These are phyloP conservation scores for Eucalyptus grandis DNA, from an alignment of 345 rosid species.

Conservation along the genomic window DNA sequence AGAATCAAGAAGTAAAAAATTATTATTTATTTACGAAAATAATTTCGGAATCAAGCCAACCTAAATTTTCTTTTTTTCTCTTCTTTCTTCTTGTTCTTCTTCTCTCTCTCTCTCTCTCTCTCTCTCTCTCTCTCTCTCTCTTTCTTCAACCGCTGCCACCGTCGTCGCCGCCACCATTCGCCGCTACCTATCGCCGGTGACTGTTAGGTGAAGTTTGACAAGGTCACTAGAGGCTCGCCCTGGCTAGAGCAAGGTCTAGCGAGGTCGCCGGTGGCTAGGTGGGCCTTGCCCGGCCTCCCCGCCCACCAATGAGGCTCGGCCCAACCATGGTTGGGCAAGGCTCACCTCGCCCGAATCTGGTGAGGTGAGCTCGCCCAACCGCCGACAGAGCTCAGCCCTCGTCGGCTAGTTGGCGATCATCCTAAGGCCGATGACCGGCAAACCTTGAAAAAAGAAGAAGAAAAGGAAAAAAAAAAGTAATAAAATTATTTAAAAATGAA, in stretches of 20 bases:
- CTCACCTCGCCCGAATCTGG: rapidly evolving
- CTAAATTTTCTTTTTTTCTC: no score
- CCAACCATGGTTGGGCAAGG: rapidly evolving
- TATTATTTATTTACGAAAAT: rapidly evolving
- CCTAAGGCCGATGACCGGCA: rapidly evolving
- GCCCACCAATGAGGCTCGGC: rapidly evolving
- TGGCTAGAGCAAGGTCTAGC: rapidly evolving
- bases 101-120: no score
- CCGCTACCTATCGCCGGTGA: no score
- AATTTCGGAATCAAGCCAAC: no score
- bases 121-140: no score
- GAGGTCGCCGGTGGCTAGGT: rapidly evolving
- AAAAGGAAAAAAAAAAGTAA: rapidly evolving
- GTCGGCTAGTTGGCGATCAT: rapidly evolving
- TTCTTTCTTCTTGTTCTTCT: no score
- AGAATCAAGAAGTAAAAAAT: rapidly evolving
- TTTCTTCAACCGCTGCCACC: no score
- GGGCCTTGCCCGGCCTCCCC: rapidly evolving
- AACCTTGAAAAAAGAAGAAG: no score
- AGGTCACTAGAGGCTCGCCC: rapidly evolving
- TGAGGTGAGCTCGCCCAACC: rapidly evolving
- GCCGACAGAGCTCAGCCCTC: rapidly evolving
- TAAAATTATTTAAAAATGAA: no score
- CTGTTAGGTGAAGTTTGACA: rapidly evolving
- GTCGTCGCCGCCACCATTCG: no score